phyloP scores from a whole-genome alignment of 257 asterid species.

The Galeopsis tetrahit region DNA sequence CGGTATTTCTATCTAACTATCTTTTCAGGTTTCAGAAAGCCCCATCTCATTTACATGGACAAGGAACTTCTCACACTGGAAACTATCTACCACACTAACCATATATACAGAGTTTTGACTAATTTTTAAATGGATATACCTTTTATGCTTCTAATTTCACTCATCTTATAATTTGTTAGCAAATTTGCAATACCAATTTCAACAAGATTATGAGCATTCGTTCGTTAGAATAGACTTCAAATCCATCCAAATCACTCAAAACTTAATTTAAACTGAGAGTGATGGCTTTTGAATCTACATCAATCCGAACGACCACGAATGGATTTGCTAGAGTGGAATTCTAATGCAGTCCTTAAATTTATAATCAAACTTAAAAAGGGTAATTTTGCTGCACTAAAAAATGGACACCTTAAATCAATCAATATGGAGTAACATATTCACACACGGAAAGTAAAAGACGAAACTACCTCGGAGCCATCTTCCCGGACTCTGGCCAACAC shows the following conservation, averaged over 20 bases:
- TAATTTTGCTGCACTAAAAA: neutral
- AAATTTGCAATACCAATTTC: neutral
- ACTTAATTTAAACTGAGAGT: neutral
- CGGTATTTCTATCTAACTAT: neutral
- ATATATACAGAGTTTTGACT: neutral
- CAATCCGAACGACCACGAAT: neutral
- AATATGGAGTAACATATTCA: slow-evolving; percentile 5
- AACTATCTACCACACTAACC: slow-evolving; percentile 1
- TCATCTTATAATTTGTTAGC: neutral
- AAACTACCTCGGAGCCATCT: slow-evolving; percentile 81
- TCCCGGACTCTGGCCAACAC: slow-evolving; percentile 73
- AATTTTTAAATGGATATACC: neutral
- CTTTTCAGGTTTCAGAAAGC: neutral
- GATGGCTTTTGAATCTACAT: neutral
- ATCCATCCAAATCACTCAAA: neutral
- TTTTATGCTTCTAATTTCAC: neutral
- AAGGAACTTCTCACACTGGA: neutral
- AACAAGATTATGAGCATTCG: neutral
- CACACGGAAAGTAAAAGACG: neutral
- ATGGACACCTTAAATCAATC: slow-evolving; percentile 6
- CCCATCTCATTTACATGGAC: slow-evolving; percentile 2
- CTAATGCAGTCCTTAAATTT: neutral
- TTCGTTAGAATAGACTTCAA: neutral
- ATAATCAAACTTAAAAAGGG: slow-evolving; percentile 6
- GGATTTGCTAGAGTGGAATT: neutral